A percentile compares a stretch with the other conserved stretches of the same genome.
Conservation (phyloP, 371 early-diverging fungal genomes). For the Amoeboaphelidium protococcarum region DNA sequence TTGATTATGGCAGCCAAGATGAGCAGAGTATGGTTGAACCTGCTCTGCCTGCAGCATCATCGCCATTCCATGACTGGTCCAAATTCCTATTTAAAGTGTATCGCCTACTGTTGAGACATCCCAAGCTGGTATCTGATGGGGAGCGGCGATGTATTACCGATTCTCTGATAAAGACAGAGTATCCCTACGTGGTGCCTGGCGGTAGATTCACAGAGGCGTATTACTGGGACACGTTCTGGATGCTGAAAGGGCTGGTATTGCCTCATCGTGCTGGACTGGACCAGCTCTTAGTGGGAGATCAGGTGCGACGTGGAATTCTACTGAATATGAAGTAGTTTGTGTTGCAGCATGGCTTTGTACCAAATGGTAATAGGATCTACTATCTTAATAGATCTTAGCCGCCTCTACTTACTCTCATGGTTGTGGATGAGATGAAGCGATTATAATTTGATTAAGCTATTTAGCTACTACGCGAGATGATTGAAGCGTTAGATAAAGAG, state of each 20-base stretch:
- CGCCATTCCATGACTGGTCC: constrained; percentile 27
- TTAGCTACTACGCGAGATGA: constrained; percentile 16
- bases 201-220: constrained; percentile 70
- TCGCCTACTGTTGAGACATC: constrained; percentile 16
- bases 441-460: constrained; percentile 27
- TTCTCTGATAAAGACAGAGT: constrained; percentile 19
- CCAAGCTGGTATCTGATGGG: constrained; percentile 20
- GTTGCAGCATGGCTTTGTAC: constrained; percentile 44
- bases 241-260: constrained; percentile 41
- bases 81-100: constrained; percentile 3
- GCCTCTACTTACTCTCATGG: constrained; percentile 49
- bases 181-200: constrained; percentile 62
- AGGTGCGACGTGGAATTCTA: too few relatives aligned
- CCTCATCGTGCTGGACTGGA: constrained; percentile 29
- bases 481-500: constrained; percentile 33
- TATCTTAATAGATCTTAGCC: constrained; percentile 68
- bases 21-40: constrained; percentile 18
- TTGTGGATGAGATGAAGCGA: constrained; percentile 22
- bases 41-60: constrained; percentile 16
- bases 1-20: constrained; percentile 15
- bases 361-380: constrained; percentile 63
- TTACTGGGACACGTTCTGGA: constrained; percentile 77
- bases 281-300: too few relatives aligned
- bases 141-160: constrained; percentile 24
- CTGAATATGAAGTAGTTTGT: constrained; percentile 40